Evolutionary conservation across 2,329 filamentous ascomycete genomes (phyloP).

Genomic region (Atkinsonella hypoxylon): DNA sequence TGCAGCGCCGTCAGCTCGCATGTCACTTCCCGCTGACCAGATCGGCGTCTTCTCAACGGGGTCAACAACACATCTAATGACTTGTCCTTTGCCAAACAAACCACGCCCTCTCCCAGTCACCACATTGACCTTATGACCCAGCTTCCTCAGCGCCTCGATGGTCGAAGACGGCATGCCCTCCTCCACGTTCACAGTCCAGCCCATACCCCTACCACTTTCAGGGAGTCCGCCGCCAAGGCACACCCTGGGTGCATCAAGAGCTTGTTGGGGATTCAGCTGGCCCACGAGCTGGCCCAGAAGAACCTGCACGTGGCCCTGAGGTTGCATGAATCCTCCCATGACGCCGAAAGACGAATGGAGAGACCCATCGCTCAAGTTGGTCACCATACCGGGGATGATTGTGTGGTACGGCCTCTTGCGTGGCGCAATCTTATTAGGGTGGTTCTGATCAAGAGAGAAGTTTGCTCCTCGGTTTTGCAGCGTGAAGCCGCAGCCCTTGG

Average conservation of each 20-base stretch:
- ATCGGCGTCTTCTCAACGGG: conserved; percentile 53
- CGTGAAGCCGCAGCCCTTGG: conserved; percentile 77
- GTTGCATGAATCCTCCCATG: conserved; percentile 98
- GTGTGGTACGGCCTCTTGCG: conserved; percentile 92
- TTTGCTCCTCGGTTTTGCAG: conserved; percentile 88
- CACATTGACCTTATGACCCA: conserved; percentile 65
- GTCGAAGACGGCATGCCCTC: conserved; percentile 65
- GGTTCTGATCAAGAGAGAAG: conserved; percentile 58
- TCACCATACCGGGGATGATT: conserved; percentile 88
- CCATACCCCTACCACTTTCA: conserved; percentile 42
- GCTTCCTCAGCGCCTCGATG: conserved; percentile 49
- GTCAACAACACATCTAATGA: conserved; percentile 69
- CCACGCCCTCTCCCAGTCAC: conserved; percentile 52
- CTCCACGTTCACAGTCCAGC: conserved; percentile 63
- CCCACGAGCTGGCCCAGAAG: conserved; percentile 81
- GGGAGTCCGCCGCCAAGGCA: conserved; percentile 71
- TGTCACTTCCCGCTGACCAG: conserved; percentile 84
- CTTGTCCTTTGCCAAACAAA: conserved; percentile 76
- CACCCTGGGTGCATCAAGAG: conserved; percentile 81
- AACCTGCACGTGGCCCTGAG: conserved; percentile 90
- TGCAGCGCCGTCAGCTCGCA: conserved; percentile 67
- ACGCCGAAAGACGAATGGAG: conserved; percentile 85
- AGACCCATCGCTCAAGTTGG: conserved; percentile 58
- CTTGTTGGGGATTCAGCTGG: conserved; percentile 70
- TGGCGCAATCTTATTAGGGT: conserved; percentile 72